Conservation (phyloP, 2,329 filamentous ascomycete genomes). For the Trichophyton verrucosum region DNA sequence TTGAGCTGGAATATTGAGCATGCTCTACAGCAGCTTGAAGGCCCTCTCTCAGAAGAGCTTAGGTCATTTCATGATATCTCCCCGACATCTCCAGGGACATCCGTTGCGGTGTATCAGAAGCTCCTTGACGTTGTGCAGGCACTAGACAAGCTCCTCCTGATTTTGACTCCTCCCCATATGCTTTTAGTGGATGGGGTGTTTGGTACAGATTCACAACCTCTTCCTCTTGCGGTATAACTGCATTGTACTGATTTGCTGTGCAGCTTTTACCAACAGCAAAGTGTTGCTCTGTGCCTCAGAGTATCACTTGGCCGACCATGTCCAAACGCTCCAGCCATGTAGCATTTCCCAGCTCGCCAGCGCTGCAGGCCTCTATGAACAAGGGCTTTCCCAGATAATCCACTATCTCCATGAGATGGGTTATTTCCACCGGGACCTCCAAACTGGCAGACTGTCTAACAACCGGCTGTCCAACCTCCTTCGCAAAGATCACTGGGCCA, state of each 20-base stretch:
- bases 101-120: background rate
- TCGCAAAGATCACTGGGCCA: background rate
- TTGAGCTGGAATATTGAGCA: background rate
- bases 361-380: background rate
- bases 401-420: background rate
- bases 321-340: slow-evolving; percentile 1
- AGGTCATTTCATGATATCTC: background rate
- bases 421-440: background rate
- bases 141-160: background rate
- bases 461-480: background rate
- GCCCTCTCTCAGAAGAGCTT: background rate
- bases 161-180: background rate
- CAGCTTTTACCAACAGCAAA: background rate
- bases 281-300: background rate
- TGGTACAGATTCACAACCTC: background rate
- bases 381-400: background rate
- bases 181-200: background rate
- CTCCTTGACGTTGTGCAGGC: background rate
- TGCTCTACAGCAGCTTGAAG: background rate
- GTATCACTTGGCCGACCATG: background rate
- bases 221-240: background rate
- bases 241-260: background rate
- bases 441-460: background rate
- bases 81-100: background rate
- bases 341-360: background rate